phyloP scores from a whole-genome alignment of 441 rosid genomes.

The Syzygium syzygioides region DNA sequence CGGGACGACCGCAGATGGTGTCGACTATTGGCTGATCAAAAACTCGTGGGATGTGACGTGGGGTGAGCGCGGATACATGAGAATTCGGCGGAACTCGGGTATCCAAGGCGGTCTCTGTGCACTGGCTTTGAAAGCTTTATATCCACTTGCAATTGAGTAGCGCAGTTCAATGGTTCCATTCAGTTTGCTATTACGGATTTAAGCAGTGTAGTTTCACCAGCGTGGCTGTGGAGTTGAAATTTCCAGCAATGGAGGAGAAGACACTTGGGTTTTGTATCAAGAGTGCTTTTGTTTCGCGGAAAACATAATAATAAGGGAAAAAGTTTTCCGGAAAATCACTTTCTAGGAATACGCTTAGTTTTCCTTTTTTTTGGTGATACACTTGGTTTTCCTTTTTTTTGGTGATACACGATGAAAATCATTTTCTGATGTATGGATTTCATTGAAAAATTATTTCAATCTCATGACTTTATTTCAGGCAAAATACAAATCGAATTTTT shows the following conservation, averaged over 20 bases:
- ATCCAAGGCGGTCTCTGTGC: constrained; percentile 34
- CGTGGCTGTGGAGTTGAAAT: neutral
- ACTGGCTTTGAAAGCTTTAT: constrained; percentile 8
- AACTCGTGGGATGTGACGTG: constrained; percentile 23
- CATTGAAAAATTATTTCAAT: too few relatives aligned
- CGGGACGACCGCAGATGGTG: constrained; percentile 22
- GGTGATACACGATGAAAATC: neutral
- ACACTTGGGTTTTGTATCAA: neutral
- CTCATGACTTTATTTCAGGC: too few relatives aligned
- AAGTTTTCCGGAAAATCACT: too few relatives aligned
- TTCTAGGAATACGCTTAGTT: neutral
- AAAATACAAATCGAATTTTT: too few relatives aligned
- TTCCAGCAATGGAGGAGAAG: too few relatives aligned
- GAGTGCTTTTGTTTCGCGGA: too few relatives aligned
- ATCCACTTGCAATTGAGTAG: neutral
- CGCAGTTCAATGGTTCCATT: neutral
- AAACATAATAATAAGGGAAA: too few relatives aligned
- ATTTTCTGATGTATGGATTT: too few relatives aligned
- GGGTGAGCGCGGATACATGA: constrained; percentile 45
- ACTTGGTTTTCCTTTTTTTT: neutral
- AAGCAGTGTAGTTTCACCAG: neutral
- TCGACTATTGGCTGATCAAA: constrained; percentile 32
- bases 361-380: neutral
- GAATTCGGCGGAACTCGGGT: constrained; percentile 29
- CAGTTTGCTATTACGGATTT: neutral